These are phyloP conservation scores for Lindgomyces ingoldianus DNA, from an alignment of 495 filamentous ascomycete species.

Conservation along the genomic window DNA sequence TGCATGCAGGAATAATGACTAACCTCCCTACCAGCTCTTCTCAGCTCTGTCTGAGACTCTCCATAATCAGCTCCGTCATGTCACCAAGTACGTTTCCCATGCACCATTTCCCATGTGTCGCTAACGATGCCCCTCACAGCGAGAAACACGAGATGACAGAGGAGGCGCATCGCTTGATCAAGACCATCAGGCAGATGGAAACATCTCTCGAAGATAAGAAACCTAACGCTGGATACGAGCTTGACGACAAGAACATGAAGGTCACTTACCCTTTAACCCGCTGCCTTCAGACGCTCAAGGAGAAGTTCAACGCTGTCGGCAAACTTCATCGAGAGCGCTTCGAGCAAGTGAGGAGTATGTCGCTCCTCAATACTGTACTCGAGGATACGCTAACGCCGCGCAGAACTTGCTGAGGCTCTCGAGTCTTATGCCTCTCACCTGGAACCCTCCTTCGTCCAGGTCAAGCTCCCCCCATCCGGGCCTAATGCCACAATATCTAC, in stretches of 20 bases:
- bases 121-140: slow-evolving; percentile 44
- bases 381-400: slow-evolving; percentile 16
- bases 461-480: slow-evolving; percentile 77
- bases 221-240: slow-evolving; percentile 59
- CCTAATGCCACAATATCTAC: slow-evolving; percentile 73
- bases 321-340: slow-evolving; percentile 85
- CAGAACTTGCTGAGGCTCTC: slow-evolving; percentile 89
- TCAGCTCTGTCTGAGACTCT: slow-evolving; percentile 82
- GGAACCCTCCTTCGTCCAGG: slow-evolving; percentile 77
- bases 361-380: neutral
- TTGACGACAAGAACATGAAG: slow-evolving; percentile 65
- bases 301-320: slow-evolving; percentile 77
- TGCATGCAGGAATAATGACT: slow-evolving; percentile 10
- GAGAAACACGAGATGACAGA: slow-evolving; percentile 87
- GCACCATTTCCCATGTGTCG: neutral
- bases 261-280: slow-evolving; percentile 77
- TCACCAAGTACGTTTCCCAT: slow-evolving; percentile 58
- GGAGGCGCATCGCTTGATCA: slow-evolving; percentile 83
- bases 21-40: slow-evolving; percentile 66
- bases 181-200: slow-evolving; percentile 89
- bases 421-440: slow-evolving; percentile 94
- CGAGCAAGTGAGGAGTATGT: slow-evolving; percentile 89
- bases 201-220: slow-evolving; percentile 77
- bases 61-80: slow-evolving; percentile 76
- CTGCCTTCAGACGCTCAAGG: slow-evolving; percentile 76